Percentiles rank a stretch among this genome's conserved stretches.
Evolutionary conservation across 352 stramenopile species (phyloP).

Genomic region (Phytophthora rubi): DNA sequence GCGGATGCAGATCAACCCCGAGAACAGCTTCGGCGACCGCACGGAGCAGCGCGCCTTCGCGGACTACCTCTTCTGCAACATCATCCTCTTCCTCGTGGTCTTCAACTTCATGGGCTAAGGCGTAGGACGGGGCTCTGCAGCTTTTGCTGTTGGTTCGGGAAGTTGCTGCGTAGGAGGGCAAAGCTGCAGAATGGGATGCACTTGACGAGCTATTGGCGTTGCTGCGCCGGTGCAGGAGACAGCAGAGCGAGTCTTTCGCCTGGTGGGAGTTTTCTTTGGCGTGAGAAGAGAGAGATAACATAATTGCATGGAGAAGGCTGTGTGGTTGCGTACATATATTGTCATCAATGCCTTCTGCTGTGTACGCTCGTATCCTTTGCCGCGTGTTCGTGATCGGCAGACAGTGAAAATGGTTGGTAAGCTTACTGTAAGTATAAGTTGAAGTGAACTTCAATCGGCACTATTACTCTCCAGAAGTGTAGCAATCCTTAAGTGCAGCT

Average conservation of each 20-base stretch:
- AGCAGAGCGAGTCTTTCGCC: neutral
- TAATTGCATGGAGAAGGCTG: slow-evolving; percentile 21
- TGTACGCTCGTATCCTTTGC: too few relatives aligned
- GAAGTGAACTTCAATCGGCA: too few relatives aligned
- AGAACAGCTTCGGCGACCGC: slow-evolving; percentile 84
- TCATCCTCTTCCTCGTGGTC: slow-evolving; percentile 93
- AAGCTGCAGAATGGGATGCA: neutral
- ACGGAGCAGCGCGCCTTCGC: slow-evolving; percentile 89
- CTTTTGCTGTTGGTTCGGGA: neutral
- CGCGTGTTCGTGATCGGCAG: too few relatives aligned
- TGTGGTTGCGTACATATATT: slow-evolving; percentile 1
- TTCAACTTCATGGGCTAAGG: slow-evolving; percentile 94
- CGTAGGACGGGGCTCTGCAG: neutral
- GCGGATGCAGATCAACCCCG: slow-evolving; percentile 90
- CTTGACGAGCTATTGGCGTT: neutral
- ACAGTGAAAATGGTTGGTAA: too few relatives aligned
- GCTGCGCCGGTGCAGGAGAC: neutral
- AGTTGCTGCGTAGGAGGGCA: neutral
- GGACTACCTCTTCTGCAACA: slow-evolving; percentile 93
- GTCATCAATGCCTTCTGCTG: neutral
- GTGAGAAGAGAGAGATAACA: slow-evolving; percentile 17
- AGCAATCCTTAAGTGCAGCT: neutral
- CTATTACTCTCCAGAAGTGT: too few relatives aligned
- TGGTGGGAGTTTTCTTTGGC: neutral
- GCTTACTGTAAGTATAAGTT: too few relatives aligned